These are phyloP conservation scores for Cornus kousa DNA, from an alignment of 148 eudicot genomes.

Conservation along the genomic window DNA sequence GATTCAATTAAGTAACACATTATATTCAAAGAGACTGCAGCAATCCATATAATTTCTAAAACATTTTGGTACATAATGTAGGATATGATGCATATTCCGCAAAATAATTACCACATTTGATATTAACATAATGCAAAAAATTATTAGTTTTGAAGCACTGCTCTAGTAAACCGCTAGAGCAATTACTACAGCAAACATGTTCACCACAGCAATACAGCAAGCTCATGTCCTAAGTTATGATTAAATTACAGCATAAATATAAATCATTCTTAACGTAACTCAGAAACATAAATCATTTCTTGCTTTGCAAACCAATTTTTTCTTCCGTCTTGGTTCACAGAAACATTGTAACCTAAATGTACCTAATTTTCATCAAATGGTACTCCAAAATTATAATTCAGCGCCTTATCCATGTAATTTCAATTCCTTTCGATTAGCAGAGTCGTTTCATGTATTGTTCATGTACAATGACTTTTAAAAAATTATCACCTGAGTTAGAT, in stretches of 20 bases:
- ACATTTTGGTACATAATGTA: background rate
- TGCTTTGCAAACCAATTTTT: too few relatives aligned
- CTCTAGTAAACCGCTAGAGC: background rate
- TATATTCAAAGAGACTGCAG: slow-evolving; percentile 1
- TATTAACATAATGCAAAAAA: background rate
- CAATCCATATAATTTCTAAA: slow-evolving; percentile 5
- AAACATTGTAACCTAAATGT: background rate
- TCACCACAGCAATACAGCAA: background rate
- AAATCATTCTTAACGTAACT: background rate
- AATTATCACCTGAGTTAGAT: slow-evolving; percentile 45
- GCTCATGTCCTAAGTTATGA: background rate
- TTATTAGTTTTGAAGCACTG: background rate
- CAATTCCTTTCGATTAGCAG: background rate
- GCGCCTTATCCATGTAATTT: background rate
- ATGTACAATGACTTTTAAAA: background rate
- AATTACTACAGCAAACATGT: background rate
- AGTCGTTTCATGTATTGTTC: background rate
- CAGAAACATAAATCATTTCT: background rate
- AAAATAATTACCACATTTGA: background rate
- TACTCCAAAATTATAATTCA: too few relatives aligned
- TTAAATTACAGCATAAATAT: background rate
- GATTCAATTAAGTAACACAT: slow-evolving; percentile 22
- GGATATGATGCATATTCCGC: background rate
- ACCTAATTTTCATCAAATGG: too few relatives aligned
- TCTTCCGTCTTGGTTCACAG: background rate